Evolutionary conservation across 1,139 yeast species (phyloP).

Genomic region (Pneumocystis canis): DNA sequence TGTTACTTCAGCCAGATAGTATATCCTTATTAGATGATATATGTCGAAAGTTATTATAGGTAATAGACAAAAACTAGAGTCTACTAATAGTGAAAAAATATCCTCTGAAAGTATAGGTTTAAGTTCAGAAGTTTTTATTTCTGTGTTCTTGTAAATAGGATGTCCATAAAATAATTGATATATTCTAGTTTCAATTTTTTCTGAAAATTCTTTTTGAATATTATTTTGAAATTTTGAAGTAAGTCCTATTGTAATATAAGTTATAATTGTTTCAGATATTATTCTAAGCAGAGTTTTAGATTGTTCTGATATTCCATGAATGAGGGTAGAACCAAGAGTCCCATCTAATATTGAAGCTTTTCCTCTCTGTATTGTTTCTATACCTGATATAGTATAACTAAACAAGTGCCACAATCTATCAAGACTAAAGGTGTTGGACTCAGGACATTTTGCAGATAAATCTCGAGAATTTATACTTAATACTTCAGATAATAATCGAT

Average conservation of each 20-base stretch:
- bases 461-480: not conserved
- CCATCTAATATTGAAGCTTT: slow-evolving; percentile 23
- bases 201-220: not conserved
- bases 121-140: not conserved
- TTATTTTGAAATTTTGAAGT: not conserved
- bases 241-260: slow-evolving; percentile 2
- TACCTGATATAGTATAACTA: slow-evolving; percentile 43
- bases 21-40: slow-evolving; percentile 31
- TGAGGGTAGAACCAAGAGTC: slow-evolving; percentile 28
- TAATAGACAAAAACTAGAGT: slow-evolving; percentile 13
- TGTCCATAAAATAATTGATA: not conserved
- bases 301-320: slow-evolving; percentile 48
- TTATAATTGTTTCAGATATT: slow-evolving; percentile 20
- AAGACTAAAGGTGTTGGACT: not conserved
- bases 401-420: slow-evolving; percentile 22
- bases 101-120: slow-evolving; percentile 14
- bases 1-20: slow-evolving; percentile 24
- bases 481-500: not conserved
- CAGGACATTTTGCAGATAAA: not conserved
- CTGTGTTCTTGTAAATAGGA: not conserved
- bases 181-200: not conserved
- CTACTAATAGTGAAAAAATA: slow-evolving; percentile 14
- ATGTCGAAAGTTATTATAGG: slow-evolving; percentile 18
- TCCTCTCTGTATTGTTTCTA: slow-evolving; percentile 59
- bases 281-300: slow-evolving; percentile 44